Percentiles rank a stretch among this genome's conserved stretches.
phyloP scores from a whole-genome alignment of 176 grass and related monocot species.

The Bonia amplexicaulis region DNA sequence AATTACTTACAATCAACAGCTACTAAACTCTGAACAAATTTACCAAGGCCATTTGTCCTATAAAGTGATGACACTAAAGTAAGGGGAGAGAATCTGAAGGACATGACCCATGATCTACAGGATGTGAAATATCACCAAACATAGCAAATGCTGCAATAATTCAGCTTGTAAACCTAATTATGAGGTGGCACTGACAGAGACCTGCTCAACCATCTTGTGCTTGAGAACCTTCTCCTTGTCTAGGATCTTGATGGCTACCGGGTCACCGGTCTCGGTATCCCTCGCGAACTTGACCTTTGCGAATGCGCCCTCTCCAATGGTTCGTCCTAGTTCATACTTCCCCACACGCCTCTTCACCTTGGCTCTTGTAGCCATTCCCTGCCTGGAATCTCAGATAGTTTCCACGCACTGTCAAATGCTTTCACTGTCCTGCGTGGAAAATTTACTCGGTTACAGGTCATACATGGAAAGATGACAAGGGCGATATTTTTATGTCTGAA shows the following conservation, averaged over 20 bases:
- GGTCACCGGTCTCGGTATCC: slow-evolving; percentile 56
- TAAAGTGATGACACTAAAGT: background rate
- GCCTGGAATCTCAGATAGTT: background rate
- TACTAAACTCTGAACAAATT: slow-evolving; percentile 8
- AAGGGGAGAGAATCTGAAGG: background rate
- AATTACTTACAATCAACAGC: background rate
- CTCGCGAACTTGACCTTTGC: slow-evolving; percentile 87
- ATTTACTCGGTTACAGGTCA: background rate
- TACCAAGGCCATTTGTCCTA: background rate
- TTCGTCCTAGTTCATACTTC: slow-evolving; percentile 91
- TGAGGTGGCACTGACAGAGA: slow-evolving; percentile 19
- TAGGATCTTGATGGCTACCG: slow-evolving; percentile 93
- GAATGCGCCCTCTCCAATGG: slow-evolving; percentile 90
- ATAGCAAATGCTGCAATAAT: slow-evolving; percentile 10
- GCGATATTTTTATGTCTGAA: background rate
- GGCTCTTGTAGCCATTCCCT: slow-evolving; percentile 51
- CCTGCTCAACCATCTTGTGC: slow-evolving; percentile 96
- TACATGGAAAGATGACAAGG: background rate
- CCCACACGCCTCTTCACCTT: slow-evolving; percentile 95
- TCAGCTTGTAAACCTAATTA: background rate
- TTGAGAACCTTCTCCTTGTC: slow-evolving; percentile 96
- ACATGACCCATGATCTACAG: background rate
- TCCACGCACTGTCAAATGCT: background rate
- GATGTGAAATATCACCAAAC: slow-evolving; percentile 32
- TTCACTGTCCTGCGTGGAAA: slow-evolving; percentile 35